Conservation (phyloP, 108 stramenopile species). For the Conticribra guillardii region DNA sequence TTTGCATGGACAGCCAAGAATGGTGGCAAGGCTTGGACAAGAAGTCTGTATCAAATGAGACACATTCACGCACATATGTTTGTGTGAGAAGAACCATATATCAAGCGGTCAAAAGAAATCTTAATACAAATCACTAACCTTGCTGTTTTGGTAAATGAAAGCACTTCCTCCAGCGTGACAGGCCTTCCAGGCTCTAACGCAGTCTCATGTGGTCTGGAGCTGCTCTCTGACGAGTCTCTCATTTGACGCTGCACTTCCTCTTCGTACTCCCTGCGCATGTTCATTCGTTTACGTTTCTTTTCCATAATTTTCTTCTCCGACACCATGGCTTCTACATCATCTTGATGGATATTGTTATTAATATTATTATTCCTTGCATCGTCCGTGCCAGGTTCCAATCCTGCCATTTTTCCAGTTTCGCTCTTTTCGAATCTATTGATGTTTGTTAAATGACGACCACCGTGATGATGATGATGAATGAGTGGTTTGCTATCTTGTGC, state of each 20-base stretch:
- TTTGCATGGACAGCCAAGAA: slow-evolving; percentile 69
- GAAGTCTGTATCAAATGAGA: slow-evolving; percentile 49
- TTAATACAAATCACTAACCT: slow-evolving; percentile 45
- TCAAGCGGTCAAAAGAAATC: neutral
- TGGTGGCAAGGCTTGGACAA: slow-evolving; percentile 58
- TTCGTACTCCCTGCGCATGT: slow-evolving; percentile 74
- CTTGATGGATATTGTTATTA: neutral
- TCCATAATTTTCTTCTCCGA: slow-evolving; percentile 22
- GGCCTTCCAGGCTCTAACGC: slow-evolving; percentile 60
- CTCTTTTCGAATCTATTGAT: neutral
- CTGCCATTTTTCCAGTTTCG: neutral
- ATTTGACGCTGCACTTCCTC: slow-evolving; percentile 68
- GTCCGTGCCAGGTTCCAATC: neutral
- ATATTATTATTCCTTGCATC: neutral
- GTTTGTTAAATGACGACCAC: slow-evolving; percentile 1
- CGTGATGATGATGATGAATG: slow-evolving; percentile 30
- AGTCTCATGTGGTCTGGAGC: slow-evolving; percentile 23
- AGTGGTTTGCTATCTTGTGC: slow-evolving; percentile 7
- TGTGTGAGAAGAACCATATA: neutral
- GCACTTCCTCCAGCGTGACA: slow-evolving; percentile 64
- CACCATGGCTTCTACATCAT: slow-evolving; percentile 1
- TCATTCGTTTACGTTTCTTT: slow-evolving; percentile 78
- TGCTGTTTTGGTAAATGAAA: slow-evolving; percentile 66
- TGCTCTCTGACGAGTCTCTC: slow-evolving; percentile 65
- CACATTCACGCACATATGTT: too few relatives aligned